These are phyloP conservation scores for Setaria italica DNA, from an alignment of 202 grass and related monocot genomes.

Conservation along the genomic window DNA sequence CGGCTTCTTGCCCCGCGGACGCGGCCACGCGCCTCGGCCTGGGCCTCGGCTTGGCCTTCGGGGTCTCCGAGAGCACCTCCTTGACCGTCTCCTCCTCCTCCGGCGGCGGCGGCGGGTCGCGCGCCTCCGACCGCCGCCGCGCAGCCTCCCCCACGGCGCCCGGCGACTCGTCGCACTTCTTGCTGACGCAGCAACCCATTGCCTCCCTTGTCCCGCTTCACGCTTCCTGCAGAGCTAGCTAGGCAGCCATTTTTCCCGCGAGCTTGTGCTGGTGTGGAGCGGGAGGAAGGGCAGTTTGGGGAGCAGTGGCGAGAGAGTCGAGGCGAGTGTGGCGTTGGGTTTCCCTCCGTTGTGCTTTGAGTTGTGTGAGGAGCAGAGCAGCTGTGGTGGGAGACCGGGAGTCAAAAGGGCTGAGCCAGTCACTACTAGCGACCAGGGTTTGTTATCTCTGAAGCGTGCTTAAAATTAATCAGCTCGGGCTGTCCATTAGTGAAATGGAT, in stretches of 20 bases:
- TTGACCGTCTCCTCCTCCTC: slow-evolving; percentile 89
- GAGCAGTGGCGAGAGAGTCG: not conserved
- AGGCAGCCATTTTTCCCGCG: slow-evolving; percentile 42
- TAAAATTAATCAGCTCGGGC: slow-evolving; percentile 14
- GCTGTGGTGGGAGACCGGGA: slow-evolving; percentile 46
- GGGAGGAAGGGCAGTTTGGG: not conserved
- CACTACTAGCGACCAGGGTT: not conserved
- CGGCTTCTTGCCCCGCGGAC: slow-evolving; percentile 20
- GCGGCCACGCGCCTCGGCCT: slow-evolving; percentile 30
- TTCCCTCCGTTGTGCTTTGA: slow-evolving; percentile 65
- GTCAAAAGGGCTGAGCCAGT: slow-evolving; percentile 39
- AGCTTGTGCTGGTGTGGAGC: not conserved
- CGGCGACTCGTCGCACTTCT: slow-evolving; percentile 43
- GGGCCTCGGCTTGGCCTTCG: slow-evolving; percentile 46
- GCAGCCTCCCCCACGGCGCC: not conserved
- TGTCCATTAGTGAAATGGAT: not conserved
- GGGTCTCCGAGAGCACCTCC: slow-evolving; percentile 92
- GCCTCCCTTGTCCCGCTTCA: no score
- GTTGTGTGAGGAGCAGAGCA: slow-evolving; percentile 35
- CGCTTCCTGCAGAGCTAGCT: slow-evolving; percentile 24
- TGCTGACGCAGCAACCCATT: slow-evolving; percentile 76
- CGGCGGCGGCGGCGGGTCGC: slow-evolving; percentile 43
- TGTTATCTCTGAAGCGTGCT: slow-evolving; percentile 1
- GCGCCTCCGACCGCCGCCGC: slow-evolving; percentile 40
- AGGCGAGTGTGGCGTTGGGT: slow-evolving; percentile 40